Base-by-base conservation (phyloP, 257 asterid species). In the Euphrasia confusa region DNA sequence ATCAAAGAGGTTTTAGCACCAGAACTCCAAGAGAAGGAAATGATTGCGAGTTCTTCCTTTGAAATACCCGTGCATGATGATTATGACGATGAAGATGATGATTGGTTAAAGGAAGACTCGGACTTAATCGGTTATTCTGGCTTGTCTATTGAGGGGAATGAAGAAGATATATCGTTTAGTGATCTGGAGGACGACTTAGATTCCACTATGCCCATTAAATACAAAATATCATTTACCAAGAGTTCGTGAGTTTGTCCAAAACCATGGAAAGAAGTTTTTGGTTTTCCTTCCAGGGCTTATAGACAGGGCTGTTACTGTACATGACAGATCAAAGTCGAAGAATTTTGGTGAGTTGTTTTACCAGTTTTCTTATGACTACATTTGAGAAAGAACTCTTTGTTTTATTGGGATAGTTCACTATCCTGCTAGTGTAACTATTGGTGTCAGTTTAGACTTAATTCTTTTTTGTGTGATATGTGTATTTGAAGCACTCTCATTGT, bases 161-260 rank as follows among this genome's bases (percentile, higher is more conserved):
- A 81, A 73, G 99, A 93, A 49, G 99, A 93, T 21, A 85, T 93
- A 68, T 93, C 99, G 4, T 93, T 93, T 71, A 93, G 99, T 74
- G 99, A 93, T 78, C 87, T 93, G 65, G 99, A 87, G 78, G 95
- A 93, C 60, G 97, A 89, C 71, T 65, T 70, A 54, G 95, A 87
- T 74, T 78, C 71, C 68, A 67, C 68, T 30, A 33, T 85, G 62
- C 94, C 97, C 65, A 21, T 66, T 21, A 89, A 80, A 65, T 64
- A 71, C 44, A 79, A 72, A 65, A 54, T 61, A 33, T 63, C 21
- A 66, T 60, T 63, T 7, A 39, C 81, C 67, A 55, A 70, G 69
- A 80, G 74, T 68, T 54, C 74, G 35, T 63, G 82, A 76, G 58
- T 45, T 21, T 50, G 48, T 30, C 30, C 17, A 6, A 52, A 52